Evolutionary conservation across 2,329 filamentous ascomycete species (phyloP), one percentile per base, ranked within the genome.

Genomic region (Aureobasidium sp.): DNA sequence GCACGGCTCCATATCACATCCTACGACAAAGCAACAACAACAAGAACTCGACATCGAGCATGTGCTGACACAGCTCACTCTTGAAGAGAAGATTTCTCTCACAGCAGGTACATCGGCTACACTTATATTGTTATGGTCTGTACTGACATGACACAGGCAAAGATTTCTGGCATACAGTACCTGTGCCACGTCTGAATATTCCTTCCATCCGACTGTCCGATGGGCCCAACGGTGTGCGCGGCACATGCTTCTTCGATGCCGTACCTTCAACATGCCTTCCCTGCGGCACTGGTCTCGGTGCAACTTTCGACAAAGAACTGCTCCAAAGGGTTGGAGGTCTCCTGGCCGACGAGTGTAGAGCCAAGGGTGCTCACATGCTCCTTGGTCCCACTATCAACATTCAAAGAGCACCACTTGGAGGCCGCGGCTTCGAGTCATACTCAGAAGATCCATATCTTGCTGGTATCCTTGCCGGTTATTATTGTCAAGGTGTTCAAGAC

Each of bases 371-470:
- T 40, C 86, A 93, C 67, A 86, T 95, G 47, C 82, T 95, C 4
- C 84, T 95, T 11, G 93, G 90, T 0, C 92, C 92, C 3, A 95
- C 93, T 1, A 90, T 94, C 36, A 94, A 93, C 80, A 91, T 94
- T 83, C 93, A 95, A 72, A 88, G 93, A n/a, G 92, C 92, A 60
- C 93, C 93, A 0, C 84, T 96, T 0, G 93, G 93, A 25, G 93
- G 93, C 23, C 87, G 93, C 67, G 94, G 94, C 70, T 97, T 96
- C 71, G 93, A 97, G 78, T 94, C 93, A 0, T 96, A 94, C 76
- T 94, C 92, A 0, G 93, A 96, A 77, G 93, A 96, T 71, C 93
- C 93, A 0, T 86, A 90, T 15, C 84, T 97, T 11, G 93, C 92
- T 93, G 64, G 91, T 4, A 90, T 93, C 73, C 85, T 93, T 65